phyloP scores from a whole-genome alignment of 768 basidiomycete species.

The Crucibulum laeve region DNA sequence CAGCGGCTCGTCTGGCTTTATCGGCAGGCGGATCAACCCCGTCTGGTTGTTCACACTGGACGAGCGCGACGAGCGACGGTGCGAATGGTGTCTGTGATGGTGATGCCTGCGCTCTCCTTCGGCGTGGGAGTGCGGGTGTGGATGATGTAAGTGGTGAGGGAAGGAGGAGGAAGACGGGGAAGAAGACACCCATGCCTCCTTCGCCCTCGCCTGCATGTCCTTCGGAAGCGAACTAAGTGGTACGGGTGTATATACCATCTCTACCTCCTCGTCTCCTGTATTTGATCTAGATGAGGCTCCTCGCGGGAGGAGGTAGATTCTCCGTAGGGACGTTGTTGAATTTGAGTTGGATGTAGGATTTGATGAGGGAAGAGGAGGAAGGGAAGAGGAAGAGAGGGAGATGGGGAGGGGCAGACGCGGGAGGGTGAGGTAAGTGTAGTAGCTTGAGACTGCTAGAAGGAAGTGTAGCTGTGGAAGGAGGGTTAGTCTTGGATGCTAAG shows the following conservation, averaged over 20 bases:
- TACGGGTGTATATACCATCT: conserved; percentile 70
- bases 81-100: conserved; percentile 21
- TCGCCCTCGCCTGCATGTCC: conserved; percentile 49
- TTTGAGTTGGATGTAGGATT: conserved; percentile 13
- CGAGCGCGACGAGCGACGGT: conserved; percentile 17
- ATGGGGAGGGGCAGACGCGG: conserved; percentile 16
- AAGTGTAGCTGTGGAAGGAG: conserved; percentile 66
- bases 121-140: conserved; percentile 11
- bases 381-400: conserved; percentile 11
- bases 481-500: too few species aligned
- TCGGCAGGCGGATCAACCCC: conserved; percentile 40
- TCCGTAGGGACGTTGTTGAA: conserved; percentile 36
- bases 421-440: conserved; percentile 54
- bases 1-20: conserved; percentile 39
- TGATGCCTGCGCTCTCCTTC: conserved; percentile 12
- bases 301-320: conserved; percentile 59
- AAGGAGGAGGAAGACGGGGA: conserved; percentile 19
- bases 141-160: too few species aligned
- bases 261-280: conserved; percentile 20
- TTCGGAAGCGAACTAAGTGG: conserved; percentile 52
- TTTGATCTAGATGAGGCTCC: conserved; percentile 11
- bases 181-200: conserved; percentile 62
- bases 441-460: conserved; percentile 65
- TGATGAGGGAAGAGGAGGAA: conserved; percentile 7
- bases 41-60: conserved; percentile 16